Evolutionary conservation across 2,329 filamentous ascomycete species (phyloP), one percentile per base, ranked within the genome.

Genomic region (Nigrospora osmanthi): DNA sequence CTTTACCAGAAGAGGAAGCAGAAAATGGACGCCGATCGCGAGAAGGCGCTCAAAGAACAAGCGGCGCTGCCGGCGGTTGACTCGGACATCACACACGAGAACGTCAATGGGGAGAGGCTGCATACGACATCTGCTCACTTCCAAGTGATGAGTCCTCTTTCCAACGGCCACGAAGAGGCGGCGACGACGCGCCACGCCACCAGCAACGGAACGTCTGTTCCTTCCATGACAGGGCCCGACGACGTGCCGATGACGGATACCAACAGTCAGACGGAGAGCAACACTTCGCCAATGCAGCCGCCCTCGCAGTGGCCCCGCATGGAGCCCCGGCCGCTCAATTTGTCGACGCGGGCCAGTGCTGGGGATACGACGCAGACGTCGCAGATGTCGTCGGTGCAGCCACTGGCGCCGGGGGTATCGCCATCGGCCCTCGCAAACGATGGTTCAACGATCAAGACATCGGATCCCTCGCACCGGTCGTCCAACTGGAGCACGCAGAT

Each of bases 371-470:
- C 74, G 3, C 78, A 80, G 48, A 70, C 81, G 17, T 87, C 85
- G 1, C 85, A 87, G 58, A 67, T 73, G 38, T 85, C 83, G 5
- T 73, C 69, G 1, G 64, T 83, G 38, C 81, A 78, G 14, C 68
- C 76, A 16, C 62, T 83, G 3, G 76, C 80, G 1, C 66, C 72
- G 0, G 79, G 76, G 4, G 67, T 80, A 43, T 78, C 77, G 5
- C 78, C 78, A 13, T 78, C 75, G 23, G 76, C 75, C 12, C 63
- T 76, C 47, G 69, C 83, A 43, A 96, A 97, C 56, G 89, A 95
- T 57, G 91, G 89, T 2, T 95, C 89, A 2, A 94, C 90, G 1
- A 95, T 90, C n/a, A 93, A 95, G 66, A 90, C 87, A 2, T 88
- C 87, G 1, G 81, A 86, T 49, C 78, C 80, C 6, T 89, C 85